Evolutionary conservation across 73 alveolate species (phyloP).

Genomic region (Paraurostyla sp.): DNA sequence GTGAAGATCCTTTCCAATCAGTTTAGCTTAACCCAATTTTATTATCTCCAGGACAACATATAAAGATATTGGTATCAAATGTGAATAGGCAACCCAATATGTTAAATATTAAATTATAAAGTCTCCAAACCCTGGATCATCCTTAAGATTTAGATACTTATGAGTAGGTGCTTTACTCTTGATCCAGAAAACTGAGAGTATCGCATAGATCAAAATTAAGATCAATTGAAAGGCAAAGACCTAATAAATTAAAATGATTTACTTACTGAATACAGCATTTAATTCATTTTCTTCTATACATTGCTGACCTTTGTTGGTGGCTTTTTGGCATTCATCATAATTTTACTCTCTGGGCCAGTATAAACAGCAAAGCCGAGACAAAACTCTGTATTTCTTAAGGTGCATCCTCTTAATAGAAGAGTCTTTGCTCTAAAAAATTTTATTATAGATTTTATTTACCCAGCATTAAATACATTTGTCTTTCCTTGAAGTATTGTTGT

Average conservation of each 20-base stretch:
- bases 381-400: conserved; percentile 89
- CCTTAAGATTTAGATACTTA: conserved; percentile 44
- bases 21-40: conserved; percentile 81
- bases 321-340: conserved; percentile 86
- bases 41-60: conserved; percentile 90
- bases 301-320: conserved; percentile 78
- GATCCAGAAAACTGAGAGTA: conserved; percentile 61
- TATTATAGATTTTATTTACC: not conserved
- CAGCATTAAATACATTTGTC: conserved; percentile 21
- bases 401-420: conserved; percentile 91
- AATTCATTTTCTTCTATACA: conserved; percentile 78
- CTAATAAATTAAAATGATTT: not conserved
- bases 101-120: conserved; percentile 31
- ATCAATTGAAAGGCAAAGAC: conserved; percentile 45
- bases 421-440: conserved; percentile 73
- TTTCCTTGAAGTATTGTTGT: conserved; percentile 7
- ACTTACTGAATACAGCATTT: conserved; percentile 40
- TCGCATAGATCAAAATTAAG: conserved; percentile 33
- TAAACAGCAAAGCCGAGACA: conserved; percentile 87
- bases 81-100: conserved; percentile 86
- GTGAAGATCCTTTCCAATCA: conserved; percentile 71
- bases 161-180: conserved; percentile 34
- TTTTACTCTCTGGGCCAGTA: conserved; percentile 94
- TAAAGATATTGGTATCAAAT: conserved; percentile 91
- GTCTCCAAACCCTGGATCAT: conserved; percentile 1